These are phyloP conservation scores for Hypoxylon sp. DNA, from an alignment of 2,329 filamentous ascomycete species.

Conservation along the genomic window DNA sequence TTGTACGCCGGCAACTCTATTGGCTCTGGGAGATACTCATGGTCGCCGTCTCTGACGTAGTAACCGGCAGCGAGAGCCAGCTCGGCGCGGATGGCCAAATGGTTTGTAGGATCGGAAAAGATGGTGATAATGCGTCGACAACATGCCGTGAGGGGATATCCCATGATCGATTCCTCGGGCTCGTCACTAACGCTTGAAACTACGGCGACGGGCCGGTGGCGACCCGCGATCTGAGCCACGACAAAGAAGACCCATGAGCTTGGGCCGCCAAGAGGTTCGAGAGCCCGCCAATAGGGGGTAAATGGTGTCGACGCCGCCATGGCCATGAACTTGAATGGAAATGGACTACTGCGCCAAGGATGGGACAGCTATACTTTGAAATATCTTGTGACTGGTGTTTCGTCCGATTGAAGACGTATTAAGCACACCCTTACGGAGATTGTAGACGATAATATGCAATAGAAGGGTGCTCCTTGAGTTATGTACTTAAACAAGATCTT, in stretches of 20 bases:
- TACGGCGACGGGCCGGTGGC: slow-evolving; percentile 35
- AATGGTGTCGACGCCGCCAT: slow-evolving; percentile 16
- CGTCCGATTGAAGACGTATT: too few relatives aligned
- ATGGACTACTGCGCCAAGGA: not conserved
- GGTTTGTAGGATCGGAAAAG: slow-evolving; percentile 43
- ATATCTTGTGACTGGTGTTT: too few relatives aligned
- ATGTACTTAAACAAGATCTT: too few relatives aligned
- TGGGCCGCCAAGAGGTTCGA: slow-evolving; percentile 20
- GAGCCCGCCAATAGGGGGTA: slow-evolving; percentile 37
- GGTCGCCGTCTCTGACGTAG: slow-evolving; percentile 23
- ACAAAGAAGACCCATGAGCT: slow-evolving; percentile 44
- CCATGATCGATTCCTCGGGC: slow-evolving; percentile 35
- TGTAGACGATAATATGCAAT: too few relatives aligned
- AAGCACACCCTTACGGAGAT: too few relatives aligned
- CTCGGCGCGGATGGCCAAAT: slow-evolving; percentile 38
- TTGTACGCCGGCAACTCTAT: slow-evolving; percentile 14
- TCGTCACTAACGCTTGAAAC: slow-evolving; percentile 37
- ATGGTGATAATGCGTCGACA: slow-evolving; percentile 43
- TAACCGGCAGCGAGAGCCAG: slow-evolving; percentile 38
- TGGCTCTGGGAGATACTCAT: slow-evolving; percentile 3
- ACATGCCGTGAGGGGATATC: slow-evolving; percentile 37
- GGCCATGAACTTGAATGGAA: not conserved
- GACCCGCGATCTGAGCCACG: slow-evolving; percentile 34
- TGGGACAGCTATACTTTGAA: not conserved
- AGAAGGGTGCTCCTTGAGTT: too few relatives aligned